Conservation (phyloP, 2,329 filamentous ascomycete species). For the Hypoxylon sp. region DNA sequence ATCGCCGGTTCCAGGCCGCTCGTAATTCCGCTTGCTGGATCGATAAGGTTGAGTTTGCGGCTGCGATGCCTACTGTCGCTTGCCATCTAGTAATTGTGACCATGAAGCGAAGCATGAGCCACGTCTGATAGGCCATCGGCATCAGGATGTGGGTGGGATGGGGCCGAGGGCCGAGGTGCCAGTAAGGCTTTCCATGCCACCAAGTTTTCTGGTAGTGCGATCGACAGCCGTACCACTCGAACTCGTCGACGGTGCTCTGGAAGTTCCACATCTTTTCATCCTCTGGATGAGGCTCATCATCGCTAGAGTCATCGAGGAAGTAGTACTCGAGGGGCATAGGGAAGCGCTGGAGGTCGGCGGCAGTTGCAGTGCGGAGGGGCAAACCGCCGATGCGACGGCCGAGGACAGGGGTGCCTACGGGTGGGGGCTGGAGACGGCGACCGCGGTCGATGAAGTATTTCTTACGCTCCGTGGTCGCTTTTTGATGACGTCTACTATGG, state of each 20-base stretch:
- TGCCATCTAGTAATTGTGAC: not conserved
- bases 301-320: constrained; percentile 1
- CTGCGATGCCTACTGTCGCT: not conserved
- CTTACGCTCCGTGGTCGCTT: not conserved
- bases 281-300: not conserved
- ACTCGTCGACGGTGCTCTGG: not conserved
- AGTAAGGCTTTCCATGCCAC: not conserved
- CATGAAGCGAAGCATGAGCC: not conserved
- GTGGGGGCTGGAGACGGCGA: not conserved
- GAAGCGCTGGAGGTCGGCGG: not conserved
- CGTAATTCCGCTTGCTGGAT: too few relatives aligned
- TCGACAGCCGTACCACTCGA: not conserved
- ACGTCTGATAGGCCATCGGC: not conserved
- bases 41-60: too few relatives aligned
- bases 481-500: constrained; percentile 10
- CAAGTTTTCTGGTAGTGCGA: not conserved
- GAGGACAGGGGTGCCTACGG: not conserved
- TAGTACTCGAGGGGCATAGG: not conserved
- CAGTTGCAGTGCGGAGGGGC: not conserved
- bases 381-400: constrained; percentile 12
- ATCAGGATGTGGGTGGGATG: not conserved
- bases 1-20: too few relatives aligned
- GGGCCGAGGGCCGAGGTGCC: not conserved
- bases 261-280: not conserved
- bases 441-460: not conserved